Evolutionary conservation across 306 rosid species (phyloP).

Genomic region (Datisca glomerata): DNA sequence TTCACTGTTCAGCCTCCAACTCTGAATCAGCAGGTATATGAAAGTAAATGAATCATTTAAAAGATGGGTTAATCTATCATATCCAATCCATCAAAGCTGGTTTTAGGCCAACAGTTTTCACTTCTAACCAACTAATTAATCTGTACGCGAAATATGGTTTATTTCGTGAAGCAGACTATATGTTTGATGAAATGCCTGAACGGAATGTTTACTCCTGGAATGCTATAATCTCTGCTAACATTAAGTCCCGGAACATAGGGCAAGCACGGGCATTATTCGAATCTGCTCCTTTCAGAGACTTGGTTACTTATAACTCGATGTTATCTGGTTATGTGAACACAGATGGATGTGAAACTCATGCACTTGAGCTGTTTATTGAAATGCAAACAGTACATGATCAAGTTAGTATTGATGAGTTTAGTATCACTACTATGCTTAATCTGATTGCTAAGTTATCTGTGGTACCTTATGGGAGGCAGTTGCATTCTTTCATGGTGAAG

Average conservation of each 20-base stretch:
- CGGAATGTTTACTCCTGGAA: slow-evolving; percentile 70
- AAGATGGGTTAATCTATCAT: slow-evolving; percentile 28
- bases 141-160: slow-evolving; percentile 28
- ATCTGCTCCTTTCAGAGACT: slow-evolving; percentile 34
- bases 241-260: slow-evolving; percentile 42
- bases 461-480: slow-evolving; percentile 42
- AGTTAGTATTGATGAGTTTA: slow-evolving; percentile 45
- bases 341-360: slow-evolving; percentile 36
- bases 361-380: slow-evolving; percentile 38
- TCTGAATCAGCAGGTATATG: not conserved
- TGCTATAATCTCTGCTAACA: slow-evolving; percentile 40
- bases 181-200: slow-evolving; percentile 67
- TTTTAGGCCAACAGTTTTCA: slow-evolving; percentile 27
- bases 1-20: not conserved
- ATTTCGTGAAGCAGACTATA: slow-evolving; percentile 32
- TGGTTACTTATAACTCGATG: slow-evolving; percentile 67
- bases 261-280: slow-evolving; percentile 40
- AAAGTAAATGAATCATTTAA: slow-evolving; percentile 32
- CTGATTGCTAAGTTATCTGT: slow-evolving; percentile 35
- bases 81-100: slow-evolving; percentile 44
- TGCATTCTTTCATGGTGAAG: slow-evolving; percentile 71
- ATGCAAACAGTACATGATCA: slow-evolving; percentile 35
- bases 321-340: slow-evolving; percentile 38
- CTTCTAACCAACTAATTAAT: slow-evolving; percentile 49
- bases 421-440: slow-evolving; percentile 56